These are phyloP conservation scores for Lentinula guzmanii DNA, from an alignment of 768 basidiomycete genomes.

Conservation along the genomic window DNA sequence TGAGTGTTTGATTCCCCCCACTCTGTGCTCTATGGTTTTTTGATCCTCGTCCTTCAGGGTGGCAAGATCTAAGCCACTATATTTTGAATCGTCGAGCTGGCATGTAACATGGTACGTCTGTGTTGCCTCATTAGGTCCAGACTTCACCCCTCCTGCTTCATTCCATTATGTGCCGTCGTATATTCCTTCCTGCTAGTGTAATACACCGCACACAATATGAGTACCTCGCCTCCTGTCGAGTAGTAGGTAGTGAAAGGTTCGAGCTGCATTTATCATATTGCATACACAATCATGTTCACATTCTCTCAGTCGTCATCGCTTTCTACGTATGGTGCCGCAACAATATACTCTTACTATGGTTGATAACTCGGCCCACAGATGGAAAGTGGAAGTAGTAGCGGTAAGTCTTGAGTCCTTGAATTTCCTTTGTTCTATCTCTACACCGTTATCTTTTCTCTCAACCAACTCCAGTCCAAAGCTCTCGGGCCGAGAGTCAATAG, in stretches of 20 bases:
- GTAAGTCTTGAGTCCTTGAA: no score
- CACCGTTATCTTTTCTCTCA: no score
- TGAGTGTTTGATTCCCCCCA: conserved; percentile 25
- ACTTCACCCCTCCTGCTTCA: not conserved
- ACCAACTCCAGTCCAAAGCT: no score
- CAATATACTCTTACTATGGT: not conserved
- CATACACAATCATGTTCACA: not conserved
- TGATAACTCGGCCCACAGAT: no score
- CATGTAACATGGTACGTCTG: conserved; percentile 27
- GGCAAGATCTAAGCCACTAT: conserved; percentile 76
- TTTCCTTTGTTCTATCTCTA: no score
- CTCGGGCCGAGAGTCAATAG: not conserved
- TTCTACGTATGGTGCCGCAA: not conserved
- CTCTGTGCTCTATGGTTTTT: not conserved
- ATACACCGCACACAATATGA: not conserved
- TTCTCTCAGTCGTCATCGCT: not conserved
- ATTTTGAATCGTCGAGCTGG: conserved; percentile 74
- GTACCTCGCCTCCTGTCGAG: not conserved
- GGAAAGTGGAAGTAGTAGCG: no score
- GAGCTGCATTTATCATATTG: not conserved
- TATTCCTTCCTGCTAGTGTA: not conserved
- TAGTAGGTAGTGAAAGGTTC: not conserved
- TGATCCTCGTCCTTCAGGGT: conserved; percentile 37
- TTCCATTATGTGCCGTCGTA: not conserved
- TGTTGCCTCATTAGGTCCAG: not conserved